A percentile compares a stretch with the other conserved stretches of the same genome.
Conservation (phyloP, 2,329 filamentous ascomycete genomes). For the Blastomyces percursus region DNA sequence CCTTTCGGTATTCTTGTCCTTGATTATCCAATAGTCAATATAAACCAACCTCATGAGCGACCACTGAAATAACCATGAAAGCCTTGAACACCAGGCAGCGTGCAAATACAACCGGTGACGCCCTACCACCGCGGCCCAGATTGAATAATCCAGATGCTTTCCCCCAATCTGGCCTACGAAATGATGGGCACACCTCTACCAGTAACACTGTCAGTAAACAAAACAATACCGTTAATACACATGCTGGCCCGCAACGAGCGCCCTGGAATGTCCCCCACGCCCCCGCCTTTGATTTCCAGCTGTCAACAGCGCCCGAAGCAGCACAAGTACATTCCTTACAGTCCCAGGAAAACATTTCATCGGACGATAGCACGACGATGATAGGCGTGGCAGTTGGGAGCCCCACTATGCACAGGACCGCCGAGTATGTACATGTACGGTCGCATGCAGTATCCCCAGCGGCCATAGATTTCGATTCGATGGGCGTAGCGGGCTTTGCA, state of each 20-base stretch:
- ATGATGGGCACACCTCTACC: conserved; percentile 11
- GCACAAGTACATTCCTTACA: conserved; percentile 8
- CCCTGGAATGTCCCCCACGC: neutral
- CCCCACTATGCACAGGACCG: conserved; percentile 35
- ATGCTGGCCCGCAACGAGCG: neutral
- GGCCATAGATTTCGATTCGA: neutral
- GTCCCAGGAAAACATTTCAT: conserved; percentile 12
- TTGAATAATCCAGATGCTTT: conserved; percentile 24
- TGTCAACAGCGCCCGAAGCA: neutral
- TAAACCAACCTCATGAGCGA: neutral
- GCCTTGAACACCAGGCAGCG: conserved; percentile 23
- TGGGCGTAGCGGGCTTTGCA: conserved; percentile 21
- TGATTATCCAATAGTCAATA: neutral
- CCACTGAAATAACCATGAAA: conserved; percentile 21
- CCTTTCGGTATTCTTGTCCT: neutral
- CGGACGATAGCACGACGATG: conserved; percentile 44
- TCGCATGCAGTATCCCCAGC: neutral
- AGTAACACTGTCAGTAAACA: conserved; percentile 2
- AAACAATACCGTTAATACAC: conserved; percentile 1
- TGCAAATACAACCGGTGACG: conserved; percentile 18
- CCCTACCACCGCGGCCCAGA: conserved; percentile 25
- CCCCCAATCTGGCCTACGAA: conserved; percentile 23
- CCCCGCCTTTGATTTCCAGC: conserved; percentile 5
- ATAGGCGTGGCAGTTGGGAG: conserved; percentile 70
- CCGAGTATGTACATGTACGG: neutral